phyloP scores from a whole-genome alignment of 2,329 filamentous ascomycete genomes.

The Lasiodiplodia theobromae region DNA sequence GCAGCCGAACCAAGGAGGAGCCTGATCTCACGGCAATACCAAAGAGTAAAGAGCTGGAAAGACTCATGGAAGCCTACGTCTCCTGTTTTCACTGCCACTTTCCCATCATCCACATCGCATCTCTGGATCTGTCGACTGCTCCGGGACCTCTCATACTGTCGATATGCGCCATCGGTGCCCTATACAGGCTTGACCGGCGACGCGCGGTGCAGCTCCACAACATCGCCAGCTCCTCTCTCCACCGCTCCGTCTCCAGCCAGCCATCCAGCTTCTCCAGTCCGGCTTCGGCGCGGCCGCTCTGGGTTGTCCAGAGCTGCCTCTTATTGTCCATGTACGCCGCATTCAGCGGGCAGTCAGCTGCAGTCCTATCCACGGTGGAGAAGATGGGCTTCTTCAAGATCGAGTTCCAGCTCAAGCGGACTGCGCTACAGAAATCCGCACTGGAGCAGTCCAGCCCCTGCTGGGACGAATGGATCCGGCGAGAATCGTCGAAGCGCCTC shows the following conservation, averaged over 20 bases:
- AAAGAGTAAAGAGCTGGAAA: constrained; percentile 36
- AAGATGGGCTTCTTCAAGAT: constrained; percentile 34
- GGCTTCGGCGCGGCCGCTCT: constrained; percentile 34
- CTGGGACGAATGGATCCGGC: constrained; percentile 42
- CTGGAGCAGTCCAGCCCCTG: constrained; percentile 26
- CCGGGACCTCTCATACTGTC: constrained; percentile 43
- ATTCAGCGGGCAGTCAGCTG: constrained; percentile 38
- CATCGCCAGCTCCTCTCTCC: constrained; percentile 33
- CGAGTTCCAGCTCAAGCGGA: constrained; percentile 35
- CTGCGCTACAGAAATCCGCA: constrained; percentile 32
- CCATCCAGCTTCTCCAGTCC: constrained; percentile 5
- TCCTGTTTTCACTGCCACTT: constrained; percentile 44
- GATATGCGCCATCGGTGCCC: constrained; percentile 47
- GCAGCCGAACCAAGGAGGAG: constrained; percentile 5
- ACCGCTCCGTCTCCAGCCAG: constrained; percentile 28
- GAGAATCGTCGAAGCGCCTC: constrained; percentile 42
- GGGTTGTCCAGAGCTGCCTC: constrained; percentile 41
- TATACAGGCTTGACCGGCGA: constrained; percentile 43
- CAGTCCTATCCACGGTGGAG: constrained; percentile 33
- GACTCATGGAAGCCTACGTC: constrained; percentile 41
- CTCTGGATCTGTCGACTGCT: constrained; percentile 37
- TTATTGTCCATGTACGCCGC: constrained; percentile 41
- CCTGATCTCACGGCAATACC: constrained; percentile 30
- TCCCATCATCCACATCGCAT: constrained; percentile 45
- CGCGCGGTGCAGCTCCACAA: constrained; percentile 37